These are phyloP conservation scores for Fusarium anthophilum DNA, from an alignment of 2,329 filamentous ascomycete genomes.

Conservation along the genomic window DNA sequence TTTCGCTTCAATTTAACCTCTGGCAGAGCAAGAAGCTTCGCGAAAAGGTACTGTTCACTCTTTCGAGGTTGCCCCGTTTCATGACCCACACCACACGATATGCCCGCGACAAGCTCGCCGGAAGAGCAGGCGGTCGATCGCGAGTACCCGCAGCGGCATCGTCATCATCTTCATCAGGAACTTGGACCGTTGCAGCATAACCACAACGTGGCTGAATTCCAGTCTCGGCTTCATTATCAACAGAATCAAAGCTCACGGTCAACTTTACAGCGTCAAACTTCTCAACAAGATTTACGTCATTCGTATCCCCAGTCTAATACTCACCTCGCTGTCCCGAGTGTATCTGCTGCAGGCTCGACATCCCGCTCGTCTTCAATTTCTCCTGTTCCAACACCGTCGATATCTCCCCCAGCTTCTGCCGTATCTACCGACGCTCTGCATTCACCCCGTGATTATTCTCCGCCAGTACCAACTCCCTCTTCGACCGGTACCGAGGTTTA, in stretches of 20 bases:
- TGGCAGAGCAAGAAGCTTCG: conserved; percentile 15
- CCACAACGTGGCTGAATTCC: conserved; percentile 16
- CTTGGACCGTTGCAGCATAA: conserved; percentile 17
- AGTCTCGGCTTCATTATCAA: conserved; percentile 12
- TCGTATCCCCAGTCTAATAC: conserved; percentile 16
- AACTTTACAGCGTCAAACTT: conserved; percentile 13
- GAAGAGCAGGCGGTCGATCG: conserved; percentile 35
- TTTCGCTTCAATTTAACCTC: conserved; percentile 22
- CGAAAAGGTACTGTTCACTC: conserved; percentile 25
- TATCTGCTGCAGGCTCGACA: conserved; percentile 25
- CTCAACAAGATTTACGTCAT: not conserved
- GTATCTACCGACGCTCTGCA: conserved; percentile 19
- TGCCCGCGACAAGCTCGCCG: conserved; percentile 38
- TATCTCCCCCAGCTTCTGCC: conserved; percentile 28
- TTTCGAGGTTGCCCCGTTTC: conserved; percentile 19
- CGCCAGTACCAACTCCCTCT: conserved; percentile 34
- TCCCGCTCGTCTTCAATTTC: conserved; percentile 37
- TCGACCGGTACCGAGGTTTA: conserved; percentile 31
- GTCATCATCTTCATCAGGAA: conserved; percentile 31
- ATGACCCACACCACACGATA: conserved; percentile 42
- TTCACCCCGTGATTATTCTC: conserved; percentile 24
- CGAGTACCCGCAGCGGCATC: conserved; percentile 27
- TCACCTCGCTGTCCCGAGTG: conserved; percentile 15
- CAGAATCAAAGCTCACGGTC: conserved; percentile 27
- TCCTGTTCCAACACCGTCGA: conserved; percentile 29